phyloP scores from a whole-genome alignment of 352 stramenopile species.

The Phytophthora sansomeana region DNA sequence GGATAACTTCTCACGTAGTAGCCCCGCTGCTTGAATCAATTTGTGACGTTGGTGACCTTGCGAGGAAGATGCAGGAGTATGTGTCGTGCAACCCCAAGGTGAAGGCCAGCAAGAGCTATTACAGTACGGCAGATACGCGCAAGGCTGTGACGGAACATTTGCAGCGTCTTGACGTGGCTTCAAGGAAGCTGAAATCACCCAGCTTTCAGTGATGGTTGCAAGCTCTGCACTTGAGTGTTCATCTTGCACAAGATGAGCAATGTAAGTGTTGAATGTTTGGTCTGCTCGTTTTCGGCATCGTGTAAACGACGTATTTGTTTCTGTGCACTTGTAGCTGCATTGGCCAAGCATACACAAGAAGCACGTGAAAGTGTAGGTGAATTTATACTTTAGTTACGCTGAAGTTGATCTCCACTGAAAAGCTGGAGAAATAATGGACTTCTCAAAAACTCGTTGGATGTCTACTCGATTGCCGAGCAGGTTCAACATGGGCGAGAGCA shows the following conservation, averaged over 20 bases:
- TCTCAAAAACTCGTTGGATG: slow-evolving; percentile 23
- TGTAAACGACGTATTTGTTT: too few relatives aligned
- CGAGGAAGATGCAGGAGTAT: slow-evolving; percentile 37
- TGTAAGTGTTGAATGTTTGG: too few relatives aligned
- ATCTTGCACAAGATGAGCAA: neutral
- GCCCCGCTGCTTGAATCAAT: slow-evolving; percentile 30
- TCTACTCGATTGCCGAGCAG: slow-evolving; percentile 28
- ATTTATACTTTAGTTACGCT: neutral
- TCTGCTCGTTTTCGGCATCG: too few relatives aligned
- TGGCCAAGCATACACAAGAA: too few relatives aligned
- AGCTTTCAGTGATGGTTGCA: slow-evolving; percentile 10
- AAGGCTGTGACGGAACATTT: slow-evolving; percentile 17
- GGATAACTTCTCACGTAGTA: slow-evolving; percentile 28
- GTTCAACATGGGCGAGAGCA: slow-evolving; percentile 23
- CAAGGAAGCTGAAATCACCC: slow-evolving; percentile 10
- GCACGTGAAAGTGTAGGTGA: too few relatives aligned
- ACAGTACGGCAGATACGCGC: slow-evolving; percentile 19
- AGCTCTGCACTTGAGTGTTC: too few relatives aligned
- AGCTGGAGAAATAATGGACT: slow-evolving; percentile 24
- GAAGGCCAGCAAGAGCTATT: neutral
- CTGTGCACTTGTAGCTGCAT: neutral
- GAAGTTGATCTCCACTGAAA: slow-evolving; percentile 24
- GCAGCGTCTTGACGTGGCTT: slow-evolving; percentile 20
- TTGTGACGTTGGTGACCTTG: slow-evolving; percentile 24
- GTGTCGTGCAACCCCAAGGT: slow-evolving; percentile 27